Percentiles rank a stretch among this genome's conserved stretches.
These are phyloP conservation scores for Trichosporon inkin DNA, from an alignment of 1,284 basidiomycete genomes.

Conservation along the genomic window DNA sequence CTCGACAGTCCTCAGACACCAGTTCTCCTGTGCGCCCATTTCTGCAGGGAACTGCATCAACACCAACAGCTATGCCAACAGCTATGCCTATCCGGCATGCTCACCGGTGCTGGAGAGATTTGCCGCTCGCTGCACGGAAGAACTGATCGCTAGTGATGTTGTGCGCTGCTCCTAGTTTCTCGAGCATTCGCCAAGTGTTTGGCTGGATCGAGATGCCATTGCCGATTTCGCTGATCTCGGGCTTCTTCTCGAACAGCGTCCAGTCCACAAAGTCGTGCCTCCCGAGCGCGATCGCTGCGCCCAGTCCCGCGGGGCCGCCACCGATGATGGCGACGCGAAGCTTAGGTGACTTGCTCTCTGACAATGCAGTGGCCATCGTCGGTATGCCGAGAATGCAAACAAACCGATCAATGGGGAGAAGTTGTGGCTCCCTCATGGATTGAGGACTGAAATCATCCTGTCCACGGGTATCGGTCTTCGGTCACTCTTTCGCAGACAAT, in stretches of 20 bases:
- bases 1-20: neutral
- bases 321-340: constrained; percentile 21
- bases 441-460: too few species aligned
- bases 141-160: neutral
- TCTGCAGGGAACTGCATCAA: neutral
- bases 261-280: constrained; percentile 16
- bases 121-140: neutral
- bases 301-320: constrained; percentile 24
- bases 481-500: too few species aligned
- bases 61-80: neutral
- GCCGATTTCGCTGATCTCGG: constrained; percentile 22
- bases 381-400: too few species aligned
- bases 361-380: too few species aligned
- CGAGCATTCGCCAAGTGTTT: constrained; percentile 24
- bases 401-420: too few species aligned
- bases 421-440: too few species aligned
- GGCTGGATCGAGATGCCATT: constrained; percentile 21
- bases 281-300: constrained; percentile 18
- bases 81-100: neutral
- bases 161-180: neutral
- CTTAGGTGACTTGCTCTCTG: neutral
- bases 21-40: constrained; percentile 9
- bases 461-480: too few species aligned
- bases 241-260: constrained; percentile 22
- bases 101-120: constrained; percentile 3